A percentile compares a stretch with the other conserved stretches of the same genome.
These are phyloP conservation scores for Apodospora peruviana DNA, from an alignment of 495 filamentous ascomycete genomes.

Conservation along the genomic window DNA sequence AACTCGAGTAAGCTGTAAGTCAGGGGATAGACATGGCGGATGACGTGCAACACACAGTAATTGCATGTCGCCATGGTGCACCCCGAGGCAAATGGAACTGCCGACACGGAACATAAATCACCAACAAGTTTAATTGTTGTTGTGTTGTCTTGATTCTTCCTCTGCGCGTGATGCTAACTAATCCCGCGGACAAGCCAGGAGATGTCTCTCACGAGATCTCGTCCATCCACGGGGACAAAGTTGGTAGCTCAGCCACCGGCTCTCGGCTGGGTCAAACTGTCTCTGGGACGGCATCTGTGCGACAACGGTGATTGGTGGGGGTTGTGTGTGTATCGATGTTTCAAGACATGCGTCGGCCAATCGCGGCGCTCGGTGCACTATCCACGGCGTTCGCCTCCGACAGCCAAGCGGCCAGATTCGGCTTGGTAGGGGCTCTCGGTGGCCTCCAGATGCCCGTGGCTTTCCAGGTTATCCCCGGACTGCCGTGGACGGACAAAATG, in stretches of 20 bases:
- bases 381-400: constrained; percentile 1
- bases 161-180: neutral
- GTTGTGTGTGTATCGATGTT: neutral
- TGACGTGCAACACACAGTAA: too few relatives aligned
- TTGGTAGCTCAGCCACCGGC: constrained; percentile 8
- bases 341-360: constrained; percentile 13
- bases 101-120: too few relatives aligned
- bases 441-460: neutral
- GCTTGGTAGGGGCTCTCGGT: constrained; percentile 4
- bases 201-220: neutral
- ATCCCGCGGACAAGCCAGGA: neutral
- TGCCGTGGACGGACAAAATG: neutral
- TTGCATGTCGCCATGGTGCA: too few relatives aligned
- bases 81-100: too few relatives aligned
- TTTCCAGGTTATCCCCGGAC: neutral
- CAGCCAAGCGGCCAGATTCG: constrained; percentile 12
- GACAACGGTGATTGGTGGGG: constrained; percentile 2
- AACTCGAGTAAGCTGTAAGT: neutral
- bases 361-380: constrained; percentile 10
- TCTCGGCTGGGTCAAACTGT: neutral
- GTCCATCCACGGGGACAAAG: neutral
- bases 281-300: neutral
- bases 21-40: too few relatives aligned
- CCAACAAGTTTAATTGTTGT: too few relatives aligned
- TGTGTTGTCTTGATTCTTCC: too few relatives aligned